These are phyloP conservation scores for Ampelocalamus luodianensis DNA, from an alignment of 176 grass and related monocot species.

Conservation along the genomic window DNA sequence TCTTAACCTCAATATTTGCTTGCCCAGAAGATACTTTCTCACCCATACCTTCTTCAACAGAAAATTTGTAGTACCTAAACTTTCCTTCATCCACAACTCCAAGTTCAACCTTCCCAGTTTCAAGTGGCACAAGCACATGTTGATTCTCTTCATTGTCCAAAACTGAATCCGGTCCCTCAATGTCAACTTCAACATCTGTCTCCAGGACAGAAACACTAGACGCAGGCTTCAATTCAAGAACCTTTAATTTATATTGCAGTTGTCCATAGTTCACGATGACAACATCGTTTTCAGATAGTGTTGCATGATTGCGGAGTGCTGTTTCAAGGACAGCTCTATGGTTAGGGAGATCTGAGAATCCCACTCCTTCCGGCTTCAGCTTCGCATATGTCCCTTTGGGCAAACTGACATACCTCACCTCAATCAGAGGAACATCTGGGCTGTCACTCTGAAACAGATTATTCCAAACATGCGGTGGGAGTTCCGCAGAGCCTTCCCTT, in stretches of 20 bases:
- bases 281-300: conserved; percentile 79
- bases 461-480: conserved; percentile 81
- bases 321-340: conserved; percentile 97
- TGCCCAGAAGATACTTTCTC: conserved; percentile 64
- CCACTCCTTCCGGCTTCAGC: conserved; percentile 69
- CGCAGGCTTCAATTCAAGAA: conserved; percentile 85
- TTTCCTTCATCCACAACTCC: conserved; percentile 78
- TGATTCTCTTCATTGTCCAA: conserved; percentile 56
- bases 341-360: conserved; percentile 94
- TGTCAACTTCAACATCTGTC: conserved; percentile 95
- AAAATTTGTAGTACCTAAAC: conserved; percentile 94
- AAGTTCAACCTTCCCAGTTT: conserved; percentile 63
- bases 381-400: conserved; percentile 94
- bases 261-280: conserved; percentile 75
- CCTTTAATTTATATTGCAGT: conserved; percentile 68
- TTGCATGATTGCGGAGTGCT: conserved; percentile 81
- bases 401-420: conserved; percentile 77
- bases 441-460: conserved; percentile 60
- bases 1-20: conserved; percentile 70
- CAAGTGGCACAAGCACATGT: conserved; percentile 73
- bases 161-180: conserved; percentile 70
- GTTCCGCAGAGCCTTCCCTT: conserved; percentile 74
- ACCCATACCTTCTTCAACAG: conserved; percentile 53
- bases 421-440: conserved; percentile 71
- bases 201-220: conserved; percentile 94